phyloP scores from a whole-genome alignment of 345 rosid genomes.

The Garcia nutans region DNA sequence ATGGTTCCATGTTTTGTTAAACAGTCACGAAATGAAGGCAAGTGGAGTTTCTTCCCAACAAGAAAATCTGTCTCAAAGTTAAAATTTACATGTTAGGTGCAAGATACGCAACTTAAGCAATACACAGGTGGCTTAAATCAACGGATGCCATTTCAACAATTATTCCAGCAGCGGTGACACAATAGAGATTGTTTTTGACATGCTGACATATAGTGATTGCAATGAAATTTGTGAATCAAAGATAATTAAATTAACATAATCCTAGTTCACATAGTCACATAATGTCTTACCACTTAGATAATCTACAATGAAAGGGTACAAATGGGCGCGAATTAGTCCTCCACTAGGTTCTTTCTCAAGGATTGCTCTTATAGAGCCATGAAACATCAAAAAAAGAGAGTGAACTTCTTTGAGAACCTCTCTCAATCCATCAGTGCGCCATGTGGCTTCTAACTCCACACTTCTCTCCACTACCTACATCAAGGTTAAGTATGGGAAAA shows the following conservation, averaged over 20 bases:
- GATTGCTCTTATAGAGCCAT: constrained; percentile 74
- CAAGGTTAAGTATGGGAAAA: constrained; percentile 14
- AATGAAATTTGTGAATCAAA: constrained; percentile 51
- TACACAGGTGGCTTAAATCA: constrained; percentile 48
- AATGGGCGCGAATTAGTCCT: constrained; percentile 69
- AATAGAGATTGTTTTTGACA: constrained; percentile 65
- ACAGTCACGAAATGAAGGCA: constrained; percentile 89
- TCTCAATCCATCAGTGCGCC: constrained; percentile 77
- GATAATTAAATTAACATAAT: constrained; percentile 16
- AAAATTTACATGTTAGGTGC: constrained; percentile 42
- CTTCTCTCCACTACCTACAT: constrained; percentile 80
- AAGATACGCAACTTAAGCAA: constrained; percentile 64
- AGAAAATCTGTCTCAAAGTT: constrained; percentile 77
- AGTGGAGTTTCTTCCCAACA: constrained; percentile 77
- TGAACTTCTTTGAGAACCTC: constrained; percentile 91
- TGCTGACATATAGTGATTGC: constrained; percentile 90
- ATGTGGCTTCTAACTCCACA: constrained; percentile 64
- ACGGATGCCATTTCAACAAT: constrained; percentile 56
- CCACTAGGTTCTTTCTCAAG: constrained; percentile 83
- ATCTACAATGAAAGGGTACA: constrained; percentile 84
- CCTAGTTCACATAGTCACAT: neutral
- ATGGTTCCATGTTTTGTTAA: constrained; percentile 81
- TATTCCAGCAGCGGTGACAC: constrained; percentile 81
- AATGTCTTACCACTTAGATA: constrained; percentile 72
- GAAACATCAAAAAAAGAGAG: constrained; percentile 82